Evolutionary conservation across 2,329 filamentous ascomycete species (phyloP).

Genomic region (Graphium sp.): DNA sequence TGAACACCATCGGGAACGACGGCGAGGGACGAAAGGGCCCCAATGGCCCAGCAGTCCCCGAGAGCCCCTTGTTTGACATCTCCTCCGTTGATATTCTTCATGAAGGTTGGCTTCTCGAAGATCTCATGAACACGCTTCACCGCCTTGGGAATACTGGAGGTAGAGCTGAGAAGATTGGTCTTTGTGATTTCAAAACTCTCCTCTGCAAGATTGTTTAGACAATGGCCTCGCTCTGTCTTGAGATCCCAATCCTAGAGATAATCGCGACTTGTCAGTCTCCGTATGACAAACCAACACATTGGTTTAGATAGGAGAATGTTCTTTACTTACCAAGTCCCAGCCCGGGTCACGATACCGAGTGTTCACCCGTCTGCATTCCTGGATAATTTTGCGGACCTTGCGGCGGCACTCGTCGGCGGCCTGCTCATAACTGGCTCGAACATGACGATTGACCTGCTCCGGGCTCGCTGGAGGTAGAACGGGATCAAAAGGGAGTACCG

Average conservation of each 20-base stretch:
- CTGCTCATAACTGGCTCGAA: slow-evolving; percentile 43
- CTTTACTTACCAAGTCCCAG: slow-evolving; percentile 39
- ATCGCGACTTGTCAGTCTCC: neutral
- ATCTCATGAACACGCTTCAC: slow-evolving; percentile 64
- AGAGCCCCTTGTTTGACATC: slow-evolving; percentile 65
- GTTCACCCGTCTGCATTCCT: slow-evolving; percentile 56
- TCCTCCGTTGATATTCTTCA: slow-evolving; percentile 45
- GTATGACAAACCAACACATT: too few species aligned
- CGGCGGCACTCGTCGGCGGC: slow-evolving; percentile 46
- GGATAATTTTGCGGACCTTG: slow-evolving; percentile 43
- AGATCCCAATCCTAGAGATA: slow-evolving; percentile 43
- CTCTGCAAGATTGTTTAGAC: slow-evolving; percentile 33
- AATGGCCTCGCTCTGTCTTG: slow-evolving; percentile 43
- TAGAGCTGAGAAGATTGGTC: slow-evolving; percentile 25
- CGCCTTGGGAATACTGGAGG: slow-evolving; percentile 44
- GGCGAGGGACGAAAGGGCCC: slow-evolving; percentile 58
- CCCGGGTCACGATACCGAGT: slow-evolving; percentile 60
- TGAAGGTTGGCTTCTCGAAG: slow-evolving; percentile 57
- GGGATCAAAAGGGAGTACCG: slow-evolving; percentile 47
- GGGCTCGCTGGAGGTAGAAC: slow-evolving; percentile 30
- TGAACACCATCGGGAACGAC: slow-evolving; percentile 57
- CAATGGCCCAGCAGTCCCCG: slow-evolving; percentile 76
- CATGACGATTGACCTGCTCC: slow-evolving; percentile 40
- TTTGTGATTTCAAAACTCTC: slow-evolving; percentile 32
- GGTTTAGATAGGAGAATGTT: too few species aligned